These are phyloP conservation scores for Polyplosphaeria fusca DNA, from an alignment of 495 filamentous ascomycete genomes.

Conservation along the genomic window DNA sequence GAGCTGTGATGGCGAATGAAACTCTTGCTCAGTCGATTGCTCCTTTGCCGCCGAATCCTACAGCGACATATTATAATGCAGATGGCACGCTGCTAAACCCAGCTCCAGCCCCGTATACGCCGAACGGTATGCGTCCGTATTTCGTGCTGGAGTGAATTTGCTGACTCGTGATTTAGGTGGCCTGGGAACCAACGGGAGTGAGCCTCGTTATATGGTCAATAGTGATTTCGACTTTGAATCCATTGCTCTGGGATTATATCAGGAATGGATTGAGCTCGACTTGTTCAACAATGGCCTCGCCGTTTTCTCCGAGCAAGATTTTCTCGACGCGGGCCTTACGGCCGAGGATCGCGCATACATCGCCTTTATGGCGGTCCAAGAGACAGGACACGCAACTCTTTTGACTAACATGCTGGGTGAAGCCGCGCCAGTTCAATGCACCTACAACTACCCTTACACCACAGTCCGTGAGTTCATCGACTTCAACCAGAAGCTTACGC, in stretches of 20 bases:
- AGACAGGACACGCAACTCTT: slow-evolving; percentile 75
- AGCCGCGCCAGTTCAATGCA: slow-evolving; percentile 70
- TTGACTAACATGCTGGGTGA: slow-evolving; percentile 78
- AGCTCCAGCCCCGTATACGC: slow-evolving; percentile 69
- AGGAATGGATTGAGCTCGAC: slow-evolving; percentile 87
- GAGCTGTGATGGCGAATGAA: slow-evolving; percentile 32
- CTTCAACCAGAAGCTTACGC: slow-evolving; percentile 82
- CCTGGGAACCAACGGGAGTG: slow-evolving; percentile 71
- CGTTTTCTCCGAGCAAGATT: slow-evolving; percentile 68
- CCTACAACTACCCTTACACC: slow-evolving; percentile 76
- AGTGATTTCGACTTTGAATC: slow-evolving; percentile 43
- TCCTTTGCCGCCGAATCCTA: slow-evolving; percentile 41
- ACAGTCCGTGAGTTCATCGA: slow-evolving; percentile 79
- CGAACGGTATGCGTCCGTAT: slow-evolving; percentile 49
- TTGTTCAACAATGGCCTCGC: slow-evolving; percentile 78
- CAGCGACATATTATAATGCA: slow-evolving; percentile 58
- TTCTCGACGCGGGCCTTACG: slow-evolving; percentile 62
- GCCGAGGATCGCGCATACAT: slow-evolving; percentile 69
- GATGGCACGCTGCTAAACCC: slow-evolving; percentile 64
- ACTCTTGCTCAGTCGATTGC: slow-evolving; percentile 34
- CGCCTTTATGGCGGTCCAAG: slow-evolving; percentile 82
- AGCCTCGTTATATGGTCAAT: slow-evolving; percentile 63
- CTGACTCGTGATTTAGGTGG: slow-evolving; percentile 45
- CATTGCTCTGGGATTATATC: slow-evolving; percentile 60
- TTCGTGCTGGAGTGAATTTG: background rate